These are phyloP conservation scores for Asterophora parasitica DNA, from an alignment of 768 basidiomycete genomes.

Conservation along the genomic window DNA sequence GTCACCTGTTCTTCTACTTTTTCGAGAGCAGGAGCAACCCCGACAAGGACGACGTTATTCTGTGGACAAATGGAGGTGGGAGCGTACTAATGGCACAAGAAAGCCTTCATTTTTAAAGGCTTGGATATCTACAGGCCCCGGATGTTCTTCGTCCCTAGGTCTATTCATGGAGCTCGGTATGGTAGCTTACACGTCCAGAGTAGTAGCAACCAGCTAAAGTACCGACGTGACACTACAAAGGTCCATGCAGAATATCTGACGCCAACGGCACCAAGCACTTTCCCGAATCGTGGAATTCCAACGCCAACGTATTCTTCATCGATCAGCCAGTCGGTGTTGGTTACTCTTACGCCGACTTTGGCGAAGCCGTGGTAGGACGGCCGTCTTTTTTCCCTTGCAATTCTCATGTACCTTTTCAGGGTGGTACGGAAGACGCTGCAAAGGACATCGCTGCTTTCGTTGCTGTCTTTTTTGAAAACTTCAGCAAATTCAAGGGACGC, in stretches of 20 bases:
- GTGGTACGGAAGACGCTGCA: conserved; percentile 63
- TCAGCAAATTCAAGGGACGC: conserved; percentile 64
- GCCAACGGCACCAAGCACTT: conserved; percentile 48
- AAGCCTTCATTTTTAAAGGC: not conserved
- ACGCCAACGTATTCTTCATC: conserved; percentile 60
- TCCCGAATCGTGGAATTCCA: conserved; percentile 62
- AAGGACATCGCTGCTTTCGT: conserved; percentile 69
- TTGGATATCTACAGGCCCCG: conserved; percentile 28
- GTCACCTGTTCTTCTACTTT: conserved; percentile 73
- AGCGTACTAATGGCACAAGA: not conserved
- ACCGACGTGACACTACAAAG: conserved; percentile 23
- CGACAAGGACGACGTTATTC: conserved; percentile 55
- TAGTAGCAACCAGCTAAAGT: not conserved
- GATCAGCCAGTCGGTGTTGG: conserved; percentile 61
- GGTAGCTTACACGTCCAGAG: conserved; percentile 20
- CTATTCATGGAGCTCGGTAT: conserved; percentile 72
- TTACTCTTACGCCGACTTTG: conserved; percentile 61
- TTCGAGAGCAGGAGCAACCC: conserved; percentile 67
- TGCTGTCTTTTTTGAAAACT: conserved; percentile 70
- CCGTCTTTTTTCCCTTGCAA: not conserved
- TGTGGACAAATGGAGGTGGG: conserved; percentile 48
- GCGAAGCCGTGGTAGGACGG: conserved; percentile 47
- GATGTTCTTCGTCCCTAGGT: conserved; percentile 46
- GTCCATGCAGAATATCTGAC: conserved; percentile 62
- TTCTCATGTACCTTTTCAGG: conserved; percentile 25